phyloP scores from a whole-genome alignment of 139 green algal genomes.

The Chlorella sp. region DNA sequence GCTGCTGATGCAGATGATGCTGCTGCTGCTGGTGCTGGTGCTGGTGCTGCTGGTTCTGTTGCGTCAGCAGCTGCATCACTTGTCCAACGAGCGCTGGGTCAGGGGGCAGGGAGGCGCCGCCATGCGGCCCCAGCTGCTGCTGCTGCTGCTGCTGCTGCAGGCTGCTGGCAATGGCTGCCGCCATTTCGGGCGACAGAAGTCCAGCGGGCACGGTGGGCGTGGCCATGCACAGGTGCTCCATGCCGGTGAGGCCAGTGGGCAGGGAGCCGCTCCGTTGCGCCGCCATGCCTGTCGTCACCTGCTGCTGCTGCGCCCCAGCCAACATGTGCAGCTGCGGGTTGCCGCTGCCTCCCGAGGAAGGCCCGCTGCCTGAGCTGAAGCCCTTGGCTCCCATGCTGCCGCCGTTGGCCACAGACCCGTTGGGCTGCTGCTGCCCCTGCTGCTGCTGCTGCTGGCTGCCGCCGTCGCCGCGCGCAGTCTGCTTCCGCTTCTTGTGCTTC shows the following conservation, averaged over 20 bases:
- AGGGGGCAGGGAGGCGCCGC: background rate
- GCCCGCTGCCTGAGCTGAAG: background rate
- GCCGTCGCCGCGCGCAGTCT: background rate
- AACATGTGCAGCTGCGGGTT: background rate
- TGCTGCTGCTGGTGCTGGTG: constrained; percentile 27
- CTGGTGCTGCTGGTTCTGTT: background rate
- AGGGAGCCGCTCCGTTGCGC: background rate
- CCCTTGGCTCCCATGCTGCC: background rate
- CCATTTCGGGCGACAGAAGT: background rate
- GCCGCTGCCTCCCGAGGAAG: background rate
- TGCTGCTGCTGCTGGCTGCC: constrained; percentile 5
- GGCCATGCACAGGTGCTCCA: background rate
- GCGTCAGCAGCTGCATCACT: constrained; percentile 5
- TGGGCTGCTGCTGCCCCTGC: background rate
- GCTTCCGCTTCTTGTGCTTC: constrained; percentile 41
- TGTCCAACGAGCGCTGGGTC: constrained; percentile 1
- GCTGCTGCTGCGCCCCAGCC: background rate
- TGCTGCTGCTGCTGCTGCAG: constrained; percentile 26
- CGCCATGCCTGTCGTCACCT: background rate
- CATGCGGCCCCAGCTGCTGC: background rate
- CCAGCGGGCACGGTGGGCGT: background rate
- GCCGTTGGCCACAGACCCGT: background rate
- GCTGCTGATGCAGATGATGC: constrained; percentile 20
- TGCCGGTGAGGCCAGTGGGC: background rate
- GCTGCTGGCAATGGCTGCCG: background rate